Conservation (phyloP, 352 stramenopile species). For the Thalassiosira livingstoniorum region DNA sequence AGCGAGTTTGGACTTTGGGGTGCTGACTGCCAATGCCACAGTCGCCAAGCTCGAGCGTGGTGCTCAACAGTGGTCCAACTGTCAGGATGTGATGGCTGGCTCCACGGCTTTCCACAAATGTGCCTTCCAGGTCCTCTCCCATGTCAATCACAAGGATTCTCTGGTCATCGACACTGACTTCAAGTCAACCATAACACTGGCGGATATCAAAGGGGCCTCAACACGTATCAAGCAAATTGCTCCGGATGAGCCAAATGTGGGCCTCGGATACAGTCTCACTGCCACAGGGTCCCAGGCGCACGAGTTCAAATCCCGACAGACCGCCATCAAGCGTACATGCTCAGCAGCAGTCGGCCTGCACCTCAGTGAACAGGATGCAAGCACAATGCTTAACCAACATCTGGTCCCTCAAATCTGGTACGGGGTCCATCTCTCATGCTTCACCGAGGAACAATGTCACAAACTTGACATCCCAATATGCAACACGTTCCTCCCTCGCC, state of each 20-base stretch:
- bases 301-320: neutral
- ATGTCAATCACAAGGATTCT: neutral
- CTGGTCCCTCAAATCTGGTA: slow-evolving; percentile 8
- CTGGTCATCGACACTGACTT: neutral
- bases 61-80: no score
- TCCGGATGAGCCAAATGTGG: slow-evolving; percentile 6
- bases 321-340: neutral
- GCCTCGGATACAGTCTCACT: neutral
- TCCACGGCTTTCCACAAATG: no score
- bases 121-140: neutral
- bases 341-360: neutral
- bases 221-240: neutral
- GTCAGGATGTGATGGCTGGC: no score
- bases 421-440: neutral
- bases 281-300: neutral
- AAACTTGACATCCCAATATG: neutral
- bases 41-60: neutral
- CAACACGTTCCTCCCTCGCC: neutral
- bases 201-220: neutral
- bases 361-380: neutral
- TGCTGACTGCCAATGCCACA: no score
- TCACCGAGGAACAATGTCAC: neutral
- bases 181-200: neutral
- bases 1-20: neutral
- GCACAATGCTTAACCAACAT: slow-evolving; percentile 3